These are phyloP conservation scores for Phanerodontia chrysosporium DNA, from an alignment of 768 basidiomycete genomes.

Conservation along the genomic window DNA sequence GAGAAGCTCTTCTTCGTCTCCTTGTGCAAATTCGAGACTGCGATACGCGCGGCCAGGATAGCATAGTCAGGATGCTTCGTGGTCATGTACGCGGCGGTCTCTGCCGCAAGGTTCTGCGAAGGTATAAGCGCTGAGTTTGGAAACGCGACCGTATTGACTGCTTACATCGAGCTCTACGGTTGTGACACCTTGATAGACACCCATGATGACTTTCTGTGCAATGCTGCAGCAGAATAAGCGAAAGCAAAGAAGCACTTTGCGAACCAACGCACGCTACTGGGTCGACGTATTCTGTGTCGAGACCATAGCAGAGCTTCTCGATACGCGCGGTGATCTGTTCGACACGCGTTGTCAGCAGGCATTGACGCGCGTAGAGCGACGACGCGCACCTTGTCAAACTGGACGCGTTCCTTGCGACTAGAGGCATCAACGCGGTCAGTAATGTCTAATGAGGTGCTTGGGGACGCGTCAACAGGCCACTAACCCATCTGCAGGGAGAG, in stretches of 20 bases:
- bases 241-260: background rate
- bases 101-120: constrained; percentile 85
- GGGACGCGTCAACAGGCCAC: constrained; percentile 28
- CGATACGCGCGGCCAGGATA: constrained; percentile 95
- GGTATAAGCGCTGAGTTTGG: background rate
- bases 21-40: constrained; percentile 98
- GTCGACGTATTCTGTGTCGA: constrained; percentile 88
- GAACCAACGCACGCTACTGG: constrained; percentile 72
- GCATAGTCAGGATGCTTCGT: constrained; percentile 98
- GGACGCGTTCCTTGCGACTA: constrained; percentile 86
- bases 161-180: constrained; percentile 95
- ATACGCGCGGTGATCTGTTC: constrained; percentile 82
- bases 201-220: constrained; percentile 87
- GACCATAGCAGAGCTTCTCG: constrained; percentile 91
- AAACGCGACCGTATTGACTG: constrained; percentile 4
- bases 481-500: constrained; percentile 43
- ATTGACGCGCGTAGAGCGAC: constrained; percentile 9
- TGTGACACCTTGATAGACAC: constrained; percentile 93
- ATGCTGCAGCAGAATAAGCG: constrained; percentile 43
- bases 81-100: constrained; percentile 96
- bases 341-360: background rate
- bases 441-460: constrained; percentile 1
- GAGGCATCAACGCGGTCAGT: constrained; percentile 15
- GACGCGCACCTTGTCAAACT: constrained; percentile 80
- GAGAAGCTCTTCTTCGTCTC: constrained; percentile 98